These are phyloP conservation scores for Syzygium oleosum DNA, from an alignment of 345 rosid genomes.

Conservation along the genomic window DNA sequence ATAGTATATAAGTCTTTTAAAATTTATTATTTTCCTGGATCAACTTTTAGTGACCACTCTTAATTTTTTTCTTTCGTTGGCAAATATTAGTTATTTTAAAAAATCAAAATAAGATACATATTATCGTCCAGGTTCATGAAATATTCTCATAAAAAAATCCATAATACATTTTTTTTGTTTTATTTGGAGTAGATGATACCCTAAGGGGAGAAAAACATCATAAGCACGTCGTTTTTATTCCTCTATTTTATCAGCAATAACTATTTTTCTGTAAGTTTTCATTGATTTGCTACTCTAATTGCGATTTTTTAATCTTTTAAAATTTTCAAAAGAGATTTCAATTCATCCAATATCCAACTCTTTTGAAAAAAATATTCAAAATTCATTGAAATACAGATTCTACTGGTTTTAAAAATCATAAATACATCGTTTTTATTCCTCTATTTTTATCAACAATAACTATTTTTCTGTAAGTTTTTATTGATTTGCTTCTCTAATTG, in stretches of 20 bases:
- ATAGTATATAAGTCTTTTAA: too few relatives aligned
- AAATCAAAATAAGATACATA: too few relatives aligned
- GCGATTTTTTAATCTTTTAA: too few relatives aligned
- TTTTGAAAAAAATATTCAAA: too few relatives aligned
- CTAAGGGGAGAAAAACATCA: neutral
- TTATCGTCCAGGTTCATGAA: neutral
- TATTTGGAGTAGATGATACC: neutral
- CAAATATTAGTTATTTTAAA: too few relatives aligned
- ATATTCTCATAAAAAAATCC: neutral
- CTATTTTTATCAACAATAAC: neutral
- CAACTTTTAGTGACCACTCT: neutral
- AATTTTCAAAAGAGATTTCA: too few relatives aligned
- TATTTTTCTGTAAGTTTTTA: rapidly evolving
- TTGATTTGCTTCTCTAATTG: rapidly evolving
- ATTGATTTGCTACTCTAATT: too few relatives aligned
- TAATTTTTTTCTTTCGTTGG: too few relatives aligned
- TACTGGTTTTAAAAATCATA: too few relatives aligned
- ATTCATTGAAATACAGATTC: too few relatives aligned
- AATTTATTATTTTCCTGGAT: neutral
- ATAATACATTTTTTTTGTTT: too few relatives aligned
- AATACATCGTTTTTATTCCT: neutral
- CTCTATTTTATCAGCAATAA: neutral
- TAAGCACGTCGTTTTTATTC: neutral
- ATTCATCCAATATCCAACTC: too few relatives aligned
- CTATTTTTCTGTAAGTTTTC: neutral